phyloP scores from a whole-genome alignment of 345 rosid genomes.

The Trapa incisa region DNA sequence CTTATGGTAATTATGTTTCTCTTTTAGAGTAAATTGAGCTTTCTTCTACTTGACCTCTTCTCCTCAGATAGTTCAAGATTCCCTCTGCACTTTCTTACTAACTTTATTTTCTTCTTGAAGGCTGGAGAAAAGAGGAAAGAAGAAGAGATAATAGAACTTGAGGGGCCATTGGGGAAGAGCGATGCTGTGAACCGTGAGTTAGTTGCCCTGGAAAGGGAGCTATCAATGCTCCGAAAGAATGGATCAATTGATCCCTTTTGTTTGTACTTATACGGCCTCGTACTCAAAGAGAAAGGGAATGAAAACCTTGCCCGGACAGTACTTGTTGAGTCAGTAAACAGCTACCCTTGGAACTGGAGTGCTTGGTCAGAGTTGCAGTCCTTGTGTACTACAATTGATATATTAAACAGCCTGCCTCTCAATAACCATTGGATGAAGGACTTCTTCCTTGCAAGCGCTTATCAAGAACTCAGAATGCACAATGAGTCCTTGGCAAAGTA shows the following conservation, averaged over 20 bases:
- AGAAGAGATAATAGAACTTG: constrained; percentile 86
- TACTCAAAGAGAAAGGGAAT: constrained; percentile 82
- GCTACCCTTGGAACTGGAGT: constrained; percentile 98
- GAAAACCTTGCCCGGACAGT: constrained; percentile 57
- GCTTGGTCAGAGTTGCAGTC: constrained; percentile 95
- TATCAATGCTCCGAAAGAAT: constrained; percentile 53
- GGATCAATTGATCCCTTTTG: constrained; percentile 77
- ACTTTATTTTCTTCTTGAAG: constrained; percentile 21
- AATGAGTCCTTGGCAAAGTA: constrained; percentile 62
- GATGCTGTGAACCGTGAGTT: constrained; percentile 66
- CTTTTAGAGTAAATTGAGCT: not conserved
- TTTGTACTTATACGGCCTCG: constrained; percentile 72
- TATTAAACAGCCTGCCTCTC: constrained; percentile 58
- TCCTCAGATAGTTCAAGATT: not conserved
- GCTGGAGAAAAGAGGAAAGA: constrained; percentile 98
- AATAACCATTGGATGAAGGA: constrained; percentile 96
- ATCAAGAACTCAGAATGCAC: constrained; percentile 90
- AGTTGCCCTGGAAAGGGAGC: constrained; percentile 69
- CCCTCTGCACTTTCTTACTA: not conserved
- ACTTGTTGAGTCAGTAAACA: constrained; percentile 82
- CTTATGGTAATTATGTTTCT: not conserved
- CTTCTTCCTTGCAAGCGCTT: constrained; percentile 75
- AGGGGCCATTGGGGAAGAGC: constrained; percentile 75
- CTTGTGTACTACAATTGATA: constrained; percentile 56
- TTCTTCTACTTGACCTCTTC: not conserved